Base-by-base conservation (phyloP, 495 filamentous ascomycete genomes). In the Neurospora sp. region DNA sequence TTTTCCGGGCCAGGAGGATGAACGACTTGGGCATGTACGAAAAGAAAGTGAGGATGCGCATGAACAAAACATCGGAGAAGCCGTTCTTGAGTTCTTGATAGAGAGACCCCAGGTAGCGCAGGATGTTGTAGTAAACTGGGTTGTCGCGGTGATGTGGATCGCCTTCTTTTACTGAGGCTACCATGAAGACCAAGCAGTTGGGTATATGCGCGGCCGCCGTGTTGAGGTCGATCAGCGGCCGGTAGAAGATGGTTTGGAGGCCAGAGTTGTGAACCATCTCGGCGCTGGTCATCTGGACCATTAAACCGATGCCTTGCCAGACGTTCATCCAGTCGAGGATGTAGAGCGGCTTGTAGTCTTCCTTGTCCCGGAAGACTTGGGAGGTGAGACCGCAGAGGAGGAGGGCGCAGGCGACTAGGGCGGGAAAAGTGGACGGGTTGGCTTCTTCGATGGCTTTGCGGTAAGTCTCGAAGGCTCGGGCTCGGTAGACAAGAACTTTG, bases 11-110 rank as follows among this genome's bases (percentile, higher is more conserved):
- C 31, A 88, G 79, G 0, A 84, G 82, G 16, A 88, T 75, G 75
- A 89, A 91, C 12, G 80, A 77, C 3, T 82, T 74, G 0, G 87
- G 85, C 5, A 89, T 79, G 12, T 85, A 85, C 18, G 87, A 84
- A 38, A 81, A 78, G 69, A 82, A 82, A 7, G 82, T 84, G 48
- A 82, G 77, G 69, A 84, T 79, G 40, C 85, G 78, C 42, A 84
- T 74, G 48, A 80, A 69, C 31, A 86, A 72, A 18, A 82, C 76
- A 46, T 76, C 72, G 66, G 76, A 77, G 70, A 83, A 80, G 11
- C 84, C 83, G 37, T 79, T 70, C 7, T 77, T 75, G 1, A 85
- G 77, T 74, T 84, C 82, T 18, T 74, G 70, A 61, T 85, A 86
- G 8, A 86, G 78, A 18, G 83, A 83, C 18, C 84, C 84, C 4